phyloP scores from a whole-genome alignment of 176 grass and related monocot genomes.

The Juncus inflexus region DNA sequence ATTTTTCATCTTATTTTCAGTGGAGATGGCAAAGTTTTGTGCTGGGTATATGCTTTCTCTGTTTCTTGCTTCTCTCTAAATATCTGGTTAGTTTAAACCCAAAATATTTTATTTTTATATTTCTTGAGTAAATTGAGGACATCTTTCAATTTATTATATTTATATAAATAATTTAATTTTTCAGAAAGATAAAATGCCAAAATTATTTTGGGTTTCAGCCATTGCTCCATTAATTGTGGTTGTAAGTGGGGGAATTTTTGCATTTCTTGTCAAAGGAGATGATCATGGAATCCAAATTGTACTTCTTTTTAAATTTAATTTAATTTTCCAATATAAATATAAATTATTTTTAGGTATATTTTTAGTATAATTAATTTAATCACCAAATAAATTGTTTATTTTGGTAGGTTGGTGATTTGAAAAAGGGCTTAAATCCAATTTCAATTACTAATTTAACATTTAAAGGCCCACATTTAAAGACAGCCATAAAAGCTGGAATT shows the following conservation, averaged over 20 bases:
- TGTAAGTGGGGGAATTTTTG: slow-evolving; percentile 62
- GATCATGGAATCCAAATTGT: slow-evolving; percentile 89
- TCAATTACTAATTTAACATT: slow-evolving; percentile 61
- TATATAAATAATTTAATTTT: background rate
- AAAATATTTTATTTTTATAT: slow-evolving; percentile 11
- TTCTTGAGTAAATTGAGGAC: background rate
- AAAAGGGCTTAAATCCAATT: slow-evolving; percentile 82
- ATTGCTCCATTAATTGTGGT: slow-evolving; percentile 81
- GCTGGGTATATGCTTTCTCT: slow-evolving; percentile 72
- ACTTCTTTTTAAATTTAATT: slow-evolving; percentile 11
- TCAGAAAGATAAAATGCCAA: slow-evolving; percentile 71
- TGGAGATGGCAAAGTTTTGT: slow-evolving; percentile 87
- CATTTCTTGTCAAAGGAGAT: slow-evolving; percentile 71
- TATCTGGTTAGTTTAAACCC: slow-evolving; percentile 55
- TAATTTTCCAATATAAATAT: background rate
- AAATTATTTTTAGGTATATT: background rate
- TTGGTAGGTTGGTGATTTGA: slow-evolving; percentile 75
- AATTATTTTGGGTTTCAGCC: slow-evolving; percentile 82
- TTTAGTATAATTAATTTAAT: background rate
- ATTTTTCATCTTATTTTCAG: slow-evolving; percentile 35
- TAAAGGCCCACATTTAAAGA: slow-evolving; percentile 27
- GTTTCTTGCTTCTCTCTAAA: slow-evolving; percentile 50
- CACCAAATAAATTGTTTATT: background rate
- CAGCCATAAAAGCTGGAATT: slow-evolving; percentile 57
- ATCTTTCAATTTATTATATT: background rate